Base-by-base conservation (phyloP, 495 filamentous ascomycete genomes). In the Ramalina peruviana region DNA sequence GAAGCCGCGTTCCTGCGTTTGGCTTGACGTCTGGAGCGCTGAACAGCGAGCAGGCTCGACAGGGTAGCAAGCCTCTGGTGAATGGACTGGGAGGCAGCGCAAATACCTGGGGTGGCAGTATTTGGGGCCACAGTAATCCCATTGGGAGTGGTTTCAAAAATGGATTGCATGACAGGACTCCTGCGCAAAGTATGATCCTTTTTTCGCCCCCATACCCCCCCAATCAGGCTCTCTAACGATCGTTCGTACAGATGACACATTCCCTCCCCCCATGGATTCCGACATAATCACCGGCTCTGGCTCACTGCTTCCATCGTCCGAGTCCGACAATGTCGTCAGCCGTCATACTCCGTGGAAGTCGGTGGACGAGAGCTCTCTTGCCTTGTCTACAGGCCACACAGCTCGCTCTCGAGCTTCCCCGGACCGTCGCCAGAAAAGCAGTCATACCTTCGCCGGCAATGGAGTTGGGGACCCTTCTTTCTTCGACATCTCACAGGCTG, bases 201-300 rank as follows among this genome's bases (percentile, higher is more conserved):
- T 11, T 17, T 27, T 5, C 27, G 17, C 38, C 16, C 19, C n/a
- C 10, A 45, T 10, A 12, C 17, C 36, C 20, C 17, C 36, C 20
- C 17, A 20, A 4, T 19, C 15, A 10, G 21, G 6, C 20, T 13
- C 33, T 33, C 51, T 57, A 43, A 57, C 43, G 13, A 37, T 13
- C 37, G 11, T n/a, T 41, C 12, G 9, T 3, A 13, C 23, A 60
- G 58, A 54, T 41, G 56, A 60, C n/a, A 33, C 42, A 12, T 47
- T 43, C 10, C 27, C 42, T 10, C n/a, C 19, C 3, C 33, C 52
- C 2, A 36, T 21, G 36, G 44, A 20, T 15, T 39, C 48, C 13
- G 72, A 77, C 52, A 69, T 66, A 6, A 76, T 79, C 55, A 73
- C 74, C 26, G 82, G 83, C 21, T 85, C 82, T 3, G 71, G 79